Evolutionary conservation across 2,329 filamentous ascomycete species (phyloP), one percentile per base, ranked within the genome.

Genomic region (Pseudocercospora fijiensis): DNA sequence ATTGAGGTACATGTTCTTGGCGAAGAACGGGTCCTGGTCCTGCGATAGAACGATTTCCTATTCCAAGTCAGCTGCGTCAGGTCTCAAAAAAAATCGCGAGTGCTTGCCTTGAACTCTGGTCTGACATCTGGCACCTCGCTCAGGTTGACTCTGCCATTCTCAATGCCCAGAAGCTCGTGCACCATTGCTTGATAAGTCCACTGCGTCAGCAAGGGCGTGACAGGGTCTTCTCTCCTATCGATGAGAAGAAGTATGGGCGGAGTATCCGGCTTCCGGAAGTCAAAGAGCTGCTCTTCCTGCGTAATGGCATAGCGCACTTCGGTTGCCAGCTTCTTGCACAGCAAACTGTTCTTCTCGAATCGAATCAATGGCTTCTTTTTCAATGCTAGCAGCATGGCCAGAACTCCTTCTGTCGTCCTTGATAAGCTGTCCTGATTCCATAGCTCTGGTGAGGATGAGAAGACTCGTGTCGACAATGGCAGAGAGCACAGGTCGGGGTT

Each of bases 161-260:
- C 86, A 69, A 99, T 96, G 4, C 95, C 95, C 11, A 99, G 83
- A 1, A 98, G 81, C 74, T 99, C 95, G 75, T 99, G 95, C 0
- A 99, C 95, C 93, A 99, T 99, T n/a, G 95, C 95, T 78, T 99
- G 95, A 74, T 99, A 99, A 26, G 95, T 99, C 95, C 95, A 99
- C 76, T 99, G 95, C 2, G 92, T 96, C 56, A 99, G 84, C 10
- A 99, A 81, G 0, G 95, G 95, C 3, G 95, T 99, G 57, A 98
- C 90, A 0, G 95, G 94, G 73, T 99, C 95, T 74, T 97, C 93
- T 76, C 95, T 86, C 47, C 95, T 87, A 78, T 99, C 95, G 28
- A 99, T 80, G 60, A 99, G 86, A 33, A 99, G 83, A 13, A 99
- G 82, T 70, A 99, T 93, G 0, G 96, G 95, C 8, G 94, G 91